Evolutionary conservation across 495 filamentous ascomycete genomes (phyloP), one percentile per base, ranked within the genome.

Genomic region (Penicillium tannophilum): DNA sequence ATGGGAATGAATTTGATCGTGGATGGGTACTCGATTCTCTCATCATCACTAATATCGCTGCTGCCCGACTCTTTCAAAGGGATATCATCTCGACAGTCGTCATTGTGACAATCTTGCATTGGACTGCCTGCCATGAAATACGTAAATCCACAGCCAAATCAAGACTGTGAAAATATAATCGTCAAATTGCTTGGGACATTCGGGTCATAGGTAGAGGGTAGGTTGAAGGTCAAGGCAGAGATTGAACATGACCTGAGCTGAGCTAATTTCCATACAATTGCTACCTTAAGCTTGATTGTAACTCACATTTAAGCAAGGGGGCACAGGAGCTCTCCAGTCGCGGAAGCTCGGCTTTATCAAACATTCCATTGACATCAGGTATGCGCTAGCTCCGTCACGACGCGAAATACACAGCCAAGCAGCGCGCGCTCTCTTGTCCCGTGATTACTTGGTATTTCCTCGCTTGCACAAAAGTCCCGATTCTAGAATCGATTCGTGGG

Each of bases 1-100:
- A 89, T 86, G 23, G 86, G 70, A 28, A 67, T 65, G 4, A 90
- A 73, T 48, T 79, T 85, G 58, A 74, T 70, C 17, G 64, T 67
- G 3, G 64, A 68, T 1, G 84, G 86, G 61, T 86, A 87, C 19
- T 79, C 71, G 4, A 59, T 44, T 36, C 70, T 69, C 36, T 81
- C 77, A 17, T 77, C 74, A 17, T 63, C 60, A 20, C 46, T 43
- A 12, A 52, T 23, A 6, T 44, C 52, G 9, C 60, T 49, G 12
- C 41, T 35, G 39, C 55, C 59, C 8, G 62, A 33, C 24, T 65
- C 60, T 56, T 63, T 65, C 41, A 70, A 23, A 9, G 64, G 62
- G 31, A 70, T 67, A 26, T 70, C 64, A 54, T 70, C 67, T 43
- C 55, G 62, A 36, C 47, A 42, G 5, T 59, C 54, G 23, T 42